Conservation (phyloP, 441 rosid species). For the Pelargonium fulgidum region DNA sequence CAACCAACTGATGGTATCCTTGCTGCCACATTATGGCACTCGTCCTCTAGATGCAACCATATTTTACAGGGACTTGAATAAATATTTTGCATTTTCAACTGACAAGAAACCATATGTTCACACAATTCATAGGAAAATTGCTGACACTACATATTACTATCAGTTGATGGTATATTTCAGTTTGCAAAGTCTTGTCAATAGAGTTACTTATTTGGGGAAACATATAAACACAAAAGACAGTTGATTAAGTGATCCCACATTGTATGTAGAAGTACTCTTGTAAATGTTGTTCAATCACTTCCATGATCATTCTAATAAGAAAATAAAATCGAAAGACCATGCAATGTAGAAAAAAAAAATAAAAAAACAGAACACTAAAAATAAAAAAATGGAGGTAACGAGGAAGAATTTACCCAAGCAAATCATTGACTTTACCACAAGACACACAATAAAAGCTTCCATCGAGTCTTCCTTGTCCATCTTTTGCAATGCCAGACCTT, state of each 20-base stretch:
- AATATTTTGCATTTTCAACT: too few relatives aligned
- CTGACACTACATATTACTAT: too few relatives aligned
- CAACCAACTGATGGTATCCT: too few relatives aligned
- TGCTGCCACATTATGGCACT: too few relatives aligned
- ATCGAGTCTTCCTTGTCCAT: slow-evolving; percentile 43
- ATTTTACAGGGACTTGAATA: too few relatives aligned
- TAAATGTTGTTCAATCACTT: too few relatives aligned
- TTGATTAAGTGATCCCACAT: background rate
- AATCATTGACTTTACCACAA: slow-evolving; percentile 76
- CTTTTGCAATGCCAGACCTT: slow-evolving; percentile 55
- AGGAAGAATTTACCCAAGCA: slow-evolving; percentile 57
- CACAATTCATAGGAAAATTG: too few relatives aligned
- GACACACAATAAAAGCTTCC: slow-evolving; percentile 67
- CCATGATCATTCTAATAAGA: background rate
- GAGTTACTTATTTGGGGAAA: too few relatives aligned
- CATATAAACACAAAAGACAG: too few relatives aligned
- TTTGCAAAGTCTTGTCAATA: background rate
- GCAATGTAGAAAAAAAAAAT: background rate
- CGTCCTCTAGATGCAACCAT: too few relatives aligned
- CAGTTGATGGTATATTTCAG: background rate
- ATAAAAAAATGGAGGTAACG: background rate
- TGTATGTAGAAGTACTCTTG: background rate
- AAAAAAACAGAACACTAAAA: background rate
- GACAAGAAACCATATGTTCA: too few relatives aligned
- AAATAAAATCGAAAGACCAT: background rate